A percentile compares a stretch with the other conserved stretches of the same genome.
Conservation (phyloP, 108 stramenopile genomes). For the Nitzschia inconspicua region DNA sequence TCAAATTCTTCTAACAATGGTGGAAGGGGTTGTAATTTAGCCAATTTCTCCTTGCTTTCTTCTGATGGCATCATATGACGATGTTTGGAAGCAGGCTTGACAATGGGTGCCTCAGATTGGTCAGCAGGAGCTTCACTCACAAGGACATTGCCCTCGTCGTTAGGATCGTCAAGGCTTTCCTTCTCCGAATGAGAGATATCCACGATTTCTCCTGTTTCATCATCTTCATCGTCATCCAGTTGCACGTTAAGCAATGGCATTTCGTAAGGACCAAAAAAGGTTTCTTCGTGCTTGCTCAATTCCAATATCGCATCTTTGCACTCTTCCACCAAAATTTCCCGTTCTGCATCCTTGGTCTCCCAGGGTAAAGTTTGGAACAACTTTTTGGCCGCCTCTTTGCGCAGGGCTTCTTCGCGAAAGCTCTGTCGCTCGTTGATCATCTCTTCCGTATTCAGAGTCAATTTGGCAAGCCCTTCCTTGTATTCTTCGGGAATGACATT, state of each 20-base stretch:
- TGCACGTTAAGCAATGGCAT: conserved; percentile 47
- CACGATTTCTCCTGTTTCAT: conserved; percentile 19
- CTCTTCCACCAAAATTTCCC: conserved; percentile 87
- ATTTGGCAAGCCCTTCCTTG: conserved; percentile 62
- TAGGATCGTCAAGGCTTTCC: conserved; percentile 20
- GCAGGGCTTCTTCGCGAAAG: conserved; percentile 59
- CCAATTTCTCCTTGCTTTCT: conserved; percentile 51
- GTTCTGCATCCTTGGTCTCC: conserved; percentile 79
- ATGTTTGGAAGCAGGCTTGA: neutral
- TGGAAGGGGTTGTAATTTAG: conserved; percentile 75
- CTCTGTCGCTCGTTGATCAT: conserved; percentile 61
- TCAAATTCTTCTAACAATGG: conserved; percentile 69
- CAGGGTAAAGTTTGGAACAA: conserved; percentile 73
- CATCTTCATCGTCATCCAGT: conserved; percentile 33
- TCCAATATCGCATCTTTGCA: conserved; percentile 79
- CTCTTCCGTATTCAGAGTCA: conserved; percentile 77
- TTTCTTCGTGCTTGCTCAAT: conserved; percentile 52
- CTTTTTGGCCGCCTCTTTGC: conserved; percentile 56
- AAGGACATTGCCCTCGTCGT: conserved; percentile 17
- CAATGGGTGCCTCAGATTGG: conserved; percentile 23
- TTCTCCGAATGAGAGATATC: conserved; percentile 1
- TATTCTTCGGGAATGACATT: conserved; percentile 38
- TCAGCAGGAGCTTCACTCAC: conserved; percentile 9
- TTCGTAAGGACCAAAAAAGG: conserved; percentile 79
- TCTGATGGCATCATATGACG: conserved; percentile 31